These are phyloP conservation scores for Westerdykella aurantiaca DNA, from an alignment of 2,329 filamentous ascomycete genomes.

Conservation along the genomic window DNA sequence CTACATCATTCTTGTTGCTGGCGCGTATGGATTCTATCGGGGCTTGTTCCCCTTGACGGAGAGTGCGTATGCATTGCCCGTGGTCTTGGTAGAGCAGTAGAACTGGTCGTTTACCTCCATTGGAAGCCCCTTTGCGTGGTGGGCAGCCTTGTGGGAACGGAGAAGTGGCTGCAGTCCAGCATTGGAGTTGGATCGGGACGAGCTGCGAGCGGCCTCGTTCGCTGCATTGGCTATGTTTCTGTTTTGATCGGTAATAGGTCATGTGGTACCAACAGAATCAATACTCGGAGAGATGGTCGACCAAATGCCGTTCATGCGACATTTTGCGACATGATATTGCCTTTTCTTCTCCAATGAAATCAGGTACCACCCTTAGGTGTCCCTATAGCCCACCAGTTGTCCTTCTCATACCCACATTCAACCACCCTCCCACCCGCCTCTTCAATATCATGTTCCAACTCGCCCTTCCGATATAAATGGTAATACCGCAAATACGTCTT, in stretches of 20 bases:
- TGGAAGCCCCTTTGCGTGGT: neutral
- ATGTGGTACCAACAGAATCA: too few species aligned
- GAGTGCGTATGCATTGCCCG: constrained; percentile 48
- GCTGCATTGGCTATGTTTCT: too few species aligned
- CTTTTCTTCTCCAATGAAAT: neutral
- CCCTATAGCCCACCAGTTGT: constrained; percentile 93
- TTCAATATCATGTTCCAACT: constrained; percentile 74
- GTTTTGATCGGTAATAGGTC: too few species aligned
- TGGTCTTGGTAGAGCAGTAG: constrained; percentile 12
- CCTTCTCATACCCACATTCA: constrained; percentile 84
- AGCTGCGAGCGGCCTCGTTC: too few species aligned
- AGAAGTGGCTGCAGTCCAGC: too few species aligned
- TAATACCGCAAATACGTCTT: constrained; percentile 84
- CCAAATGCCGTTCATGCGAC: too few species aligned
- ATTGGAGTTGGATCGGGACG: too few species aligned
- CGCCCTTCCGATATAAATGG: constrained; percentile 80
- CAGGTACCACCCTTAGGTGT: neutral
- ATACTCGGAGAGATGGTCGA: too few species aligned
- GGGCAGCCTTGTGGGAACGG: too few species aligned
- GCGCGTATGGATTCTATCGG: constrained; percentile 65
- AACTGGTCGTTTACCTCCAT: neutral
- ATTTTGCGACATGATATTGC: neutral
- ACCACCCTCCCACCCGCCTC: constrained; percentile 70
- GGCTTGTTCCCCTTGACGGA: constrained; percentile 68
- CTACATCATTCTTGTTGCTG: constrained; percentile 68